Conservation (phyloP, 2,329 filamentous ascomycete species). For the Endoconidiophora polonica region DNA sequence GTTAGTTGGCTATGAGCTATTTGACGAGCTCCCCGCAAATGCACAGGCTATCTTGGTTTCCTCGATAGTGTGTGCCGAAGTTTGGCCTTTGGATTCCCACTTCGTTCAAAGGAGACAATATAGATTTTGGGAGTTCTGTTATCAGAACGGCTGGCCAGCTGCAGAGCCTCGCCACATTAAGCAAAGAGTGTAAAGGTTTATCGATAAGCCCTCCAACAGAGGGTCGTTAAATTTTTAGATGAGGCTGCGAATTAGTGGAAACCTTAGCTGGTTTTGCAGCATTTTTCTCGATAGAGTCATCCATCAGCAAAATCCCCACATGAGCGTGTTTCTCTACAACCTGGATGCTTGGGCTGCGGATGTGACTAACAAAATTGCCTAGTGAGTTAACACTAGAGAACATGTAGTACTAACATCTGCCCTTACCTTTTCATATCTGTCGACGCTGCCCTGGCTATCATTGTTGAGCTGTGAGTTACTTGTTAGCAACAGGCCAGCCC, state of each 20-base stretch:
- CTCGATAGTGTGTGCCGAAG: no score
- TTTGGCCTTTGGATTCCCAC: no score
- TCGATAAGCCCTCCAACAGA: constrained; percentile 2
- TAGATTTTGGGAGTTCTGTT: not conserved
- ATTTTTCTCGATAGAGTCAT: no score
- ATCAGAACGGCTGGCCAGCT: constrained; percentile 1
- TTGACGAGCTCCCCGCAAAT: no score
- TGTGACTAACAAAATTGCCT: constrained; percentile 10
- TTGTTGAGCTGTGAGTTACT: not conserved
- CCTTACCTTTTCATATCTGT: constrained; percentile 1
- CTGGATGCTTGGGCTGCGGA: not conserved
- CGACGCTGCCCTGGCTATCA: constrained; percentile 7
- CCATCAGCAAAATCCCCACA: no score
- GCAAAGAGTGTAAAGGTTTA: not conserved
- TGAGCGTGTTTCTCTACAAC: no score
- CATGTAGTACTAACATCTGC: not conserved
- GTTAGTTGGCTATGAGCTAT: no score
- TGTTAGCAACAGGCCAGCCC: not conserved
- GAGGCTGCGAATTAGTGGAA: no score
- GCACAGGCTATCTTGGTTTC: no score
- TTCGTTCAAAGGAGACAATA: no score
- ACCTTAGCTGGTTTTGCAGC: no score
- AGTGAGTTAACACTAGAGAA: constrained; percentile 1
- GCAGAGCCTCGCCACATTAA: not conserved
- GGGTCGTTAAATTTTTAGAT: not conserved